phyloP scores from a whole-genome alignment of 805 yeast species.

The Pichia pseudocactophila region DNA sequence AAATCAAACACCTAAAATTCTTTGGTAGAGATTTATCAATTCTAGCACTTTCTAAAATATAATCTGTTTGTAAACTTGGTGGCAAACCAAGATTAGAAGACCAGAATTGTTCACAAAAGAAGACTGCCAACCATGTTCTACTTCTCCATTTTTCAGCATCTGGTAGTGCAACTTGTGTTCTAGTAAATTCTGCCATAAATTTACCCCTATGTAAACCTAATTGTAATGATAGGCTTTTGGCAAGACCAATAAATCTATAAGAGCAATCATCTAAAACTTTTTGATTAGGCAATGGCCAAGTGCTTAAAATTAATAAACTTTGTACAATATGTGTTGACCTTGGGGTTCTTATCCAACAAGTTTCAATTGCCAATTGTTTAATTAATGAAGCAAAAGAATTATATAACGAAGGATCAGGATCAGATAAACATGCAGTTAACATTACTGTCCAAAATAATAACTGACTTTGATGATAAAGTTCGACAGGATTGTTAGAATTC shows the following conservation, averaged over 20 bases:
- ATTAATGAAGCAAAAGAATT: conserved; percentile 66
- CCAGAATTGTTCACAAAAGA: conserved; percentile 86
- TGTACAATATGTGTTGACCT: conserved; percentile 91
- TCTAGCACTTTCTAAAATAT: conserved; percentile 69
- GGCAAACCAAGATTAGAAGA: conserved; percentile 82
- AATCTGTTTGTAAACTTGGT: conserved; percentile 77
- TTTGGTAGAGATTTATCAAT: conserved; percentile 58
- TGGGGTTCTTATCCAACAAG: conserved; percentile 90
- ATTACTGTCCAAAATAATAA: conserved; percentile 86
- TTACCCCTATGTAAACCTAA: conserved; percentile 87
- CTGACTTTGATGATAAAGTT: conserved; percentile 75
- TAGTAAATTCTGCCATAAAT: conserved; percentile 80
- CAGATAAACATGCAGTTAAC: conserved; percentile 76
- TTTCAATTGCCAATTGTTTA: conserved; percentile 80
- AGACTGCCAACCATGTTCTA: conserved; percentile 83
- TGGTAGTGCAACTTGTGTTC: conserved; percentile 81
- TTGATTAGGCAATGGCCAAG: conserved; percentile 91
- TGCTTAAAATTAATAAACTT: conserved; percentile 72
- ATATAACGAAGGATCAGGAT: conserved; percentile 79
- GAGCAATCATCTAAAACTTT: conserved; percentile 89
- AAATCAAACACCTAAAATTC: conserved; percentile 60
- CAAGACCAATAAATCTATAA: conserved; percentile 79
- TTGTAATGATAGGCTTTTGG: conserved; percentile 76
- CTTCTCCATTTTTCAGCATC: conserved; percentile 94
- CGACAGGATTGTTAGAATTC: conserved; percentile 59